Base-by-base conservation (phyloP, 1,284 basidiomycete species). In the Puccinia coronata region DNA sequence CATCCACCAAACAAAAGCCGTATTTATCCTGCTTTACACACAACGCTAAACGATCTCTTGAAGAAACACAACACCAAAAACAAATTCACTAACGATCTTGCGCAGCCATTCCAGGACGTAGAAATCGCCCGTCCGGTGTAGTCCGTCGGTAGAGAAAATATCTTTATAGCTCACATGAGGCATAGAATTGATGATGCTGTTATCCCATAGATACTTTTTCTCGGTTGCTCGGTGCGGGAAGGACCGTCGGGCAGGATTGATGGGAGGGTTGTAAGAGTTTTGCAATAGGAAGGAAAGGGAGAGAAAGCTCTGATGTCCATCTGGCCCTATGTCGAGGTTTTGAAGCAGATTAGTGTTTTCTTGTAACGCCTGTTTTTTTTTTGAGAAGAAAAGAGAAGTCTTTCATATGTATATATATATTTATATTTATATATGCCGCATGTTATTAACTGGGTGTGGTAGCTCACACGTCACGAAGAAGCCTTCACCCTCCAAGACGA, bases 51-150 rank as follows among this genome's bases (percentile, higher is more conserved):
- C n/a, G n/a, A n/a, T n/a, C n/a, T n/a, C n/a, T n/a, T n/a, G n/a
- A n/a, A n/a, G n/a, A n/a, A n/a, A n/a, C n/a, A n/a, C n/a, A n/a
- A n/a, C n/a, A n/a, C n/a, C n/a, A n/a, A n/a, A n/a, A n/a, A n/a
- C n/a, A n/a, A n/a, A n/a, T n/a, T n/a, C n/a, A 89, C 91, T 84
- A 83, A 94, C 95, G 71, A 98, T 90, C 84, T 92, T 92, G 53
- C 90, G 89, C 20, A 98, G 86, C 92, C 95, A 95, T 83, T 91
- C 90, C 84, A 91, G 90, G 3, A 98, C 87, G 25, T 65, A 53
- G 14, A 67, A 57, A 18, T 80, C 51, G 55, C 77, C 77, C 0
- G 92, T 94, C 67, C 67, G 49, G 28, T 41, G 47, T 1, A 16
- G 5, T 43, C 87, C 83, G 63, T 93, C 91, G 75, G 90, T 89